Conservation (phyloP, 495 filamentous ascomycete genomes). For the Tuber umbilicatum region DNA sequence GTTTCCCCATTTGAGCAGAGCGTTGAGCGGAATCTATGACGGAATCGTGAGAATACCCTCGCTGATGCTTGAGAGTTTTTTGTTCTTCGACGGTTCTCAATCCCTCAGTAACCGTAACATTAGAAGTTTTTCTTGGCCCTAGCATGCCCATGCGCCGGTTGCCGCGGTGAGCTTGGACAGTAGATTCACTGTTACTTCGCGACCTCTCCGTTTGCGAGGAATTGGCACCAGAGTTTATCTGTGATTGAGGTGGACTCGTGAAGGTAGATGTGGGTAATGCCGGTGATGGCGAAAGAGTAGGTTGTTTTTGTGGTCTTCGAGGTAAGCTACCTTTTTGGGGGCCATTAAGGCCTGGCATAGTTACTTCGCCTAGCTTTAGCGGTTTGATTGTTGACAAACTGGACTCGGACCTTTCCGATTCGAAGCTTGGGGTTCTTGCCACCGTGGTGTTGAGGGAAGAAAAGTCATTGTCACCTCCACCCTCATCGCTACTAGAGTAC, state of each 20-base stretch:
- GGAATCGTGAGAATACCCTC: constrained; percentile 41
- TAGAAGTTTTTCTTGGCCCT: constrained; percentile 54
- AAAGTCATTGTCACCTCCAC: constrained; percentile 44
- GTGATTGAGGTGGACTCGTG: constrained; percentile 7
- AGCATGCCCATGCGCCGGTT: constrained; percentile 80
- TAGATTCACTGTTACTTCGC: constrained; percentile 82
- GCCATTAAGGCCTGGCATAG: neutral
- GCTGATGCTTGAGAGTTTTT: constrained; percentile 37
- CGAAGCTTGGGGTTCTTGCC: constrained; percentile 33
- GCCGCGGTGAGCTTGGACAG: constrained; percentile 50
- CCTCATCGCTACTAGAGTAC: constrained; percentile 47
- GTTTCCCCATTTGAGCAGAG: constrained; percentile 15
- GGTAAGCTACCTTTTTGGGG: constrained; percentile 18
- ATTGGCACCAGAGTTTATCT: neutral
- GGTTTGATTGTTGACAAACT: constrained; percentile 22
- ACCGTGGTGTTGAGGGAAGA: constrained; percentile 38
- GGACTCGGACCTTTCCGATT: constrained; percentile 12
- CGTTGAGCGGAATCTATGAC: constrained; percentile 28
- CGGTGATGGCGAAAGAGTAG: constrained; percentile 10
- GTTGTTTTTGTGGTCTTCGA: constrained; percentile 30
- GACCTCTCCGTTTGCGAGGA: constrained; percentile 60
- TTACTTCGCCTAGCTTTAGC: constrained; percentile 16
- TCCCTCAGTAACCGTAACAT: constrained; percentile 48
- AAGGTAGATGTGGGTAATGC: constrained; percentile 15
- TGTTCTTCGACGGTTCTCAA: constrained; percentile 67